Conservation (phyloP, 345 rosid species). For the Ceriops tagal region DNA sequence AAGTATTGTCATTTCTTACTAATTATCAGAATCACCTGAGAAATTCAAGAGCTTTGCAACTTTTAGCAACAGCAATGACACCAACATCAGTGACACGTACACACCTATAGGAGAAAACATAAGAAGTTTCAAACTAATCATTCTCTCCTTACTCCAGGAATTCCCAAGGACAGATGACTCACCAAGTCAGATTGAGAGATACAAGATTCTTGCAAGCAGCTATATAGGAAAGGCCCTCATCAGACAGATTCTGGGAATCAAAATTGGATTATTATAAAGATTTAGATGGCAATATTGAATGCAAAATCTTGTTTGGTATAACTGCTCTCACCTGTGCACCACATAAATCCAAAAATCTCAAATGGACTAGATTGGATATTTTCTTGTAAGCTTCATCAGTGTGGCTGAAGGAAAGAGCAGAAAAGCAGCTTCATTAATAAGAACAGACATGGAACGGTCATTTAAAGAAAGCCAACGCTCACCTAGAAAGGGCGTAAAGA, state of each 20-base stretch:
- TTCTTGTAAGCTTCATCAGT: conserved; percentile 72
- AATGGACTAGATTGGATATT: conserved; percentile 49
- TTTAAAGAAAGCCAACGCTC: conserved; percentile 2
- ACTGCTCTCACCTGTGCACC: conserved; percentile 78
- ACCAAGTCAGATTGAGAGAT: conserved; percentile 90
- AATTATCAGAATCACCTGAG: conserved; percentile 46
- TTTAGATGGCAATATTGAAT: conserved; percentile 6
- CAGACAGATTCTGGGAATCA: conserved; percentile 70
- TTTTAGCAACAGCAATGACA: conserved; percentile 63
- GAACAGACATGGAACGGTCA: not conserved
- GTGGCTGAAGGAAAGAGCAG: conserved; percentile 46
- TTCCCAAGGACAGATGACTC: conserved; percentile 17
- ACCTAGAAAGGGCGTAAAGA: conserved; percentile 91
- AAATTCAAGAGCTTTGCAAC: conserved; percentile 74
- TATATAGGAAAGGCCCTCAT: conserved; percentile 68
- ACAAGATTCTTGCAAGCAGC: conserved; percentile 66
- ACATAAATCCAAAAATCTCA: conserved; percentile 78
- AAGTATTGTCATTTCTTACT: no score
- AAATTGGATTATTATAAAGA: conserved; percentile 7
- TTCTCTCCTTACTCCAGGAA: conserved; percentile 7
- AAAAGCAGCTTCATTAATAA: conserved; percentile 11
- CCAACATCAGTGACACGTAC: conserved; percentile 71
- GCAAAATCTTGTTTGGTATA: conserved; percentile 8
- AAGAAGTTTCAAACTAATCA: conserved; percentile 9
- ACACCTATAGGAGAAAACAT: conserved; percentile 52